Evolutionary conservation across 148 eudicot species (phyloP).

Genomic region (Vaccinium myrtillus): DNA sequence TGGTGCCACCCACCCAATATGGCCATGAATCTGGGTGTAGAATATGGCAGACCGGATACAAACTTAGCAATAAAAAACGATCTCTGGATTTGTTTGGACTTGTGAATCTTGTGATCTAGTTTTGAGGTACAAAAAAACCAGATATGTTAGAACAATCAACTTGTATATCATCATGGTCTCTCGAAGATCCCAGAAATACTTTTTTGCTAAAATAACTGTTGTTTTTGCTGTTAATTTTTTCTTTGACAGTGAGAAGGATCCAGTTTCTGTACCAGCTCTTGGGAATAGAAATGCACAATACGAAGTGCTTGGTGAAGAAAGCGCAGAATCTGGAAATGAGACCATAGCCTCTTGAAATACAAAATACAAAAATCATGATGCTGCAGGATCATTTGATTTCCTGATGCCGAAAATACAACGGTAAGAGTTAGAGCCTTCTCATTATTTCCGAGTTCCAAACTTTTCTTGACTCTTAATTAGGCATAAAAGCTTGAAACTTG

Average conservation of each 20-base stretch:
- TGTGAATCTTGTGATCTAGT: not conserved
- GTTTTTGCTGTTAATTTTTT: not conserved
- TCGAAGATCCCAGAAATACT: too few species aligned
- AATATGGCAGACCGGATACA: not conserved
- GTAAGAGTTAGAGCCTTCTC: not conserved
- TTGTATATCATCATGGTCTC: not conserved
- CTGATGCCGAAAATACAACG: not conserved
- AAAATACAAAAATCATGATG: not conserved
- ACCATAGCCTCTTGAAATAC: constrained; percentile 13
- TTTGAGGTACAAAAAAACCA: too few species aligned
- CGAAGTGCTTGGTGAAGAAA: constrained; percentile 35
- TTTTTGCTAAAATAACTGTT: not conserved
- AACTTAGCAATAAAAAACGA: not conserved
- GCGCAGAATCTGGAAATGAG: constrained; percentile 27
- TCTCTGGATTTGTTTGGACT: not conserved
- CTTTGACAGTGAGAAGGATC: constrained; percentile 35
- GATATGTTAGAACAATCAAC: not conserved
- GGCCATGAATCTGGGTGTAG: not conserved
- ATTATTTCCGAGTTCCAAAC: not conserved
- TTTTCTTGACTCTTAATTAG: not conserved
- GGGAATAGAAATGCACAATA: constrained; percentile 23
- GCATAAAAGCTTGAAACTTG: not conserved
- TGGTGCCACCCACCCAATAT: not conserved
- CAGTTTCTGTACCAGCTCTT: constrained; percentile 4
- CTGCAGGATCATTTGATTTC: not conserved